Base-by-base conservation (phyloP, 2,329 filamentous ascomycete species). In the Xylaria sp. region DNA sequence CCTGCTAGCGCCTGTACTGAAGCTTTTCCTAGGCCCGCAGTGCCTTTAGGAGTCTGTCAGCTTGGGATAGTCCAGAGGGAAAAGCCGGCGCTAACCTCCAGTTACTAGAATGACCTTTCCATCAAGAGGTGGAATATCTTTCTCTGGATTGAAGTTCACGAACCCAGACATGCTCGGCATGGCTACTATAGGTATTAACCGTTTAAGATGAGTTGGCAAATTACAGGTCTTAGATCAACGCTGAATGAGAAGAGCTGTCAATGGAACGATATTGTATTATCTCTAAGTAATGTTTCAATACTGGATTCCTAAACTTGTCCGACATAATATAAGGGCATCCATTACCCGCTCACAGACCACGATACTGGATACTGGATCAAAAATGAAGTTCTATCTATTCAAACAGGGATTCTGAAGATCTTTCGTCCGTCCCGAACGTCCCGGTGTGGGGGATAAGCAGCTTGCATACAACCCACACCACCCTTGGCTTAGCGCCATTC, bases 41-140 rank as follows among this genome's bases (percentile, higher is more conserved):
- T 83, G 3, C 74, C 76, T 66, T 74, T 1, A 59, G 7, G 45
- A n/a, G 32, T 13, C 13, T 2, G 41, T 62, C 5, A 48, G 43
- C 63, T 48, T 48, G 41, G 13, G 8, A 41, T 7, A 9, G 2
- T 13, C 1, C 20, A 30, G 52, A 9, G 1, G n/a, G 0, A 10
- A 25, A 23, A 15, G 34, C 4, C 10, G 45, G 30, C 5, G 32
- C 66, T 55, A 75, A 74, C 80, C 82, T 41, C 82, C 82, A 5
- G 81, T 83, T n/a, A 83, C 73, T 3, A 83, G 72, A 10, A 83
- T 79, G 15, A 81, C 78, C 63, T 80, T 82, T 15, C 77, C 79
- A 3, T 71, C 56, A 1, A 83, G 76, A 34, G 75, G 72, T 3
- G 81, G 80, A 25, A 83, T 80, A 52, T 81, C 78, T 28, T 66